These are phyloP conservation scores for Colletotrichum sojae DNA, from an alignment of 2,329 filamentous ascomycete genomes.

Conservation along the genomic window DNA sequence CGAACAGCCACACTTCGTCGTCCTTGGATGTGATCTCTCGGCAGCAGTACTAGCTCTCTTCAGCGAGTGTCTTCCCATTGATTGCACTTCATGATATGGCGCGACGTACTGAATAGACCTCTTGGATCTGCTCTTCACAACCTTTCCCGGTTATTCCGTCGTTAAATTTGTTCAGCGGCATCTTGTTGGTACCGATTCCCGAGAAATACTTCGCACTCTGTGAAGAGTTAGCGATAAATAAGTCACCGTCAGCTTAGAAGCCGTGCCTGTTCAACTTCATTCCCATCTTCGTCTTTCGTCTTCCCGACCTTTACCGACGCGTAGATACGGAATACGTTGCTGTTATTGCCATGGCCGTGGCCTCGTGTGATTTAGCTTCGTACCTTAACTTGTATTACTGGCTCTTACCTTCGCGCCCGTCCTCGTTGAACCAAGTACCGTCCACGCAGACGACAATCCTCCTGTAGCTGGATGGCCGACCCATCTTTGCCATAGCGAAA, in stretches of 20 bases:
- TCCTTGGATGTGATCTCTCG: conserved; percentile 34
- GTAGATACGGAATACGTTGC: conserved; percentile 31
- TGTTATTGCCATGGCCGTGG: conserved; percentile 27
- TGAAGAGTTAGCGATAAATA: not conserved
- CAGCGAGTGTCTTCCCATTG: not conserved
- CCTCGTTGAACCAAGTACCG: conserved; percentile 35
- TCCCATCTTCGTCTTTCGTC: conserved; percentile 11
- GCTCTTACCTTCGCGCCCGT: conserved; percentile 31
- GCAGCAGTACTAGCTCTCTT: conserved; percentile 20
- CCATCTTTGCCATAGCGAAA: no score
- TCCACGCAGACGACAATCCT: conserved; percentile 38
- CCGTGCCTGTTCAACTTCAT: conserved; percentile 4
- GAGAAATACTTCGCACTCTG: conserved; percentile 35
- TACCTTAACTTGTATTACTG: no score
- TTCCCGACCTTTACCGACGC: conserved; percentile 26
- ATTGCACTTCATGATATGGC: not conserved
- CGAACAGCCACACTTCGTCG: conserved; percentile 58
- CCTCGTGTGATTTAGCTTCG: not conserved
- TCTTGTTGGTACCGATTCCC: conserved; percentile 43
- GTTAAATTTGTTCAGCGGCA: conserved; percentile 42
- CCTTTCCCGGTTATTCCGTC: conserved; percentile 42
- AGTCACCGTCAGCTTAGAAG: no score
- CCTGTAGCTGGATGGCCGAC: not conserved
- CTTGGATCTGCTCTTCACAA: conserved; percentile 42
- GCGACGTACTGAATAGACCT: conserved; percentile 43